These are phyloP conservation scores for Colletotrichum liriopes DNA, from an alignment of 2,329 filamentous ascomycete species.

Conservation along the genomic window DNA sequence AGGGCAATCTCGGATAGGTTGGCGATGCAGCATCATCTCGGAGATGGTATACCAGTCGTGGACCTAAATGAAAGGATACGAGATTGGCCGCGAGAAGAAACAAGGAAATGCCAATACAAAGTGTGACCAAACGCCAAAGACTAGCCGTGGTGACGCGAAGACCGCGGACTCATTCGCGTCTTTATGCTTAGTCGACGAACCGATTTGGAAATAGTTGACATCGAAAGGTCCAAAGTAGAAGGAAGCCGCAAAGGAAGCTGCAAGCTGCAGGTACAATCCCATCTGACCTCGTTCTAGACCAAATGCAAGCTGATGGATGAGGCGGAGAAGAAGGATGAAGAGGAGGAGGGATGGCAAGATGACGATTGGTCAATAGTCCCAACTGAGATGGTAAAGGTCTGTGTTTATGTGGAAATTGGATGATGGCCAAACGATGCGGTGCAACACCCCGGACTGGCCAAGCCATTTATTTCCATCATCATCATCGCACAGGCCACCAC, in stretches of 20 bases:
- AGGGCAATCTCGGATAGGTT: constrained; percentile 1
- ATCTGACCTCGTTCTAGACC: background rate
- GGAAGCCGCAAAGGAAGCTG: constrained; percentile 11
- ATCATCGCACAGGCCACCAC: constrained; percentile 33
- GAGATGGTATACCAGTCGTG: background rate
- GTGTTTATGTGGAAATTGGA: constrained; percentile 40
- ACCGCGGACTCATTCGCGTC: background rate
- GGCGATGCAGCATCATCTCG: constrained; percentile 7
- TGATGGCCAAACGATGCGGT: constrained; percentile 11
- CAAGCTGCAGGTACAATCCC: constrained; percentile 11
- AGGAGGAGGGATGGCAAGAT: constrained; percentile 15
- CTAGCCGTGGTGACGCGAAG: background rate
- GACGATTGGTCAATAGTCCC: constrained; percentile 29
- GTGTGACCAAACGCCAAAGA: background rate
- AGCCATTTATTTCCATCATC: background rate
- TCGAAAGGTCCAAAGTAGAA: constrained; percentile 4
- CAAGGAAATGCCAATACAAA: background rate
- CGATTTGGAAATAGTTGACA: background rate
- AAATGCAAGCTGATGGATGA: constrained; percentile 4
- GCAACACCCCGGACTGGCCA: constrained; percentile 9
- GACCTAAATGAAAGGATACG: background rate
- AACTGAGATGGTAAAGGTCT: constrained; percentile 10
- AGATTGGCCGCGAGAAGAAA: background rate
- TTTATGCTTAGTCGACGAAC: constrained; percentile 14
- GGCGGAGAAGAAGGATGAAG: background rate